Conservation (phyloP, 176 grass and related monocot species). For the Zoysia japonica region DNA sequence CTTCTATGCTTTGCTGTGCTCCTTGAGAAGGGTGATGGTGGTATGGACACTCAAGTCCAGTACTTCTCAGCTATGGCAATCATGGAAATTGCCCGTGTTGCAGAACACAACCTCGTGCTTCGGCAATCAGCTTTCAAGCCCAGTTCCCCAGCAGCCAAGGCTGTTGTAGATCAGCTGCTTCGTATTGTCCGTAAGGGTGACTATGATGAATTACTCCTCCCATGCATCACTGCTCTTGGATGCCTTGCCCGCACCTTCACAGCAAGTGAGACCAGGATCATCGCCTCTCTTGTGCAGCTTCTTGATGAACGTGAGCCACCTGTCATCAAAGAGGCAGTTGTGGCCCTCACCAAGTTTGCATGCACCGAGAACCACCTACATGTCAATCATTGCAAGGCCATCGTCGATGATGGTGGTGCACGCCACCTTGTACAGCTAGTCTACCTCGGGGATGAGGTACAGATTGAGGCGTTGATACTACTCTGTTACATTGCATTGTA, state of each 20-base stretch:
- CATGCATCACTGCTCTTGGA: slow-evolving; percentile 71
- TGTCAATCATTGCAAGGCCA: slow-evolving; percentile 71
- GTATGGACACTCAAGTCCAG: slow-evolving; percentile 48
- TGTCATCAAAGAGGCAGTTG: slow-evolving; percentile 69
- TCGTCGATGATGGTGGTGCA: slow-evolving; percentile 66
- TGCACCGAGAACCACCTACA: slow-evolving; percentile 74
- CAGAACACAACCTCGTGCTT: slow-evolving; percentile 64
- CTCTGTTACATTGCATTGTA: slow-evolving; percentile 78
- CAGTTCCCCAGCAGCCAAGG: slow-evolving; percentile 65
- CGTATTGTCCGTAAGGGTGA: slow-evolving; percentile 56
- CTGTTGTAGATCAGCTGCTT: slow-evolving; percentile 81
- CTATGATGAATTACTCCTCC: slow-evolving; percentile 62
- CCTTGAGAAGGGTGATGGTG: slow-evolving; percentile 76
- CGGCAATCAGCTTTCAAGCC: slow-evolving; percentile 87
- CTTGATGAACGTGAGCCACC: slow-evolving; percentile 69
- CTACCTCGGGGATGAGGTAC: slow-evolving; percentile 72
- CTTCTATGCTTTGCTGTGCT: slow-evolving; percentile 81
- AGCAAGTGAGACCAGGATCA: slow-evolving; percentile 69
- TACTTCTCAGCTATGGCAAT: slow-evolving; percentile 75
- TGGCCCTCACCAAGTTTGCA: slow-evolving; percentile 78
- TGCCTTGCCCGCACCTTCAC: slow-evolving; percentile 78
- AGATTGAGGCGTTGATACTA: slow-evolving; percentile 76
- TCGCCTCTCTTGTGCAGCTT: slow-evolving; percentile 68
- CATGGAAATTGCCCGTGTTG: slow-evolving; percentile 74
- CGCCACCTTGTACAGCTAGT: slow-evolving; percentile 83